Evolutionary conservation across 176 grass and related monocot species (phyloP).

Genomic region (Eremochloa ophiuroides): DNA sequence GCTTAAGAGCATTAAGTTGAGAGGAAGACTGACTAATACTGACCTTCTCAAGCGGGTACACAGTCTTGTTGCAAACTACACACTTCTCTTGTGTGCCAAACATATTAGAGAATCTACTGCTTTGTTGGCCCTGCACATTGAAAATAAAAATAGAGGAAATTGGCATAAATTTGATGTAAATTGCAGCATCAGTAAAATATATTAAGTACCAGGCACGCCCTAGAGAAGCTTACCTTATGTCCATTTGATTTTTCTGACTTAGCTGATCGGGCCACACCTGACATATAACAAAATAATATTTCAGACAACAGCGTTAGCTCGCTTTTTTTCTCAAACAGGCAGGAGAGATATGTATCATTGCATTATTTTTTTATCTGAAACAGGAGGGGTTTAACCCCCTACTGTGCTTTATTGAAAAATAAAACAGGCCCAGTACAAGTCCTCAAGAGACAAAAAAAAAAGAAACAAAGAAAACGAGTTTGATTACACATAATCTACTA

Average conservation of each 20-base stretch:
- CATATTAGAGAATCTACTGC: conserved; percentile 72
- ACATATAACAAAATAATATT: neutral
- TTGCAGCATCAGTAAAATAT: neutral
- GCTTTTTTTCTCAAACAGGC: neutral
- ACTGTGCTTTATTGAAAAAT: no score
- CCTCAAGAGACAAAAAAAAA: no score
- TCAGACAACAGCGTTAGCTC: neutral
- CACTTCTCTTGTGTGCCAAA: conserved; percentile 99
- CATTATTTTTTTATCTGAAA: no score
- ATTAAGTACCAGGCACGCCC: neutral
- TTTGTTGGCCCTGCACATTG: conserved; percentile 49
- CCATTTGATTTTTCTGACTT: conserved; percentile 69
- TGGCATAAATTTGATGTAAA: neutral
- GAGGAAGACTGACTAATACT: conserved; percentile 14
- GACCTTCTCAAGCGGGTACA: conserved; percentile 94
- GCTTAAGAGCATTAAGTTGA: no score
- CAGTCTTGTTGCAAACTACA: conserved; percentile 81
- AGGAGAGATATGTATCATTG: neutral
- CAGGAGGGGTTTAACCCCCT: no score
- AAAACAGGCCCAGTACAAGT: no score
- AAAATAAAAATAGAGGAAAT: conserved; percentile 6
- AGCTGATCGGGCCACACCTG: conserved; percentile 65
- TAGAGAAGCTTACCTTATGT: conserved; percentile 55
- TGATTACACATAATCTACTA: no score
- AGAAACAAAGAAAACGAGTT: no score